phyloP scores from a whole-genome alignment of 2,329 filamentous ascomycete species.

The Paraphaeosphaeria sporulosa region DNA sequence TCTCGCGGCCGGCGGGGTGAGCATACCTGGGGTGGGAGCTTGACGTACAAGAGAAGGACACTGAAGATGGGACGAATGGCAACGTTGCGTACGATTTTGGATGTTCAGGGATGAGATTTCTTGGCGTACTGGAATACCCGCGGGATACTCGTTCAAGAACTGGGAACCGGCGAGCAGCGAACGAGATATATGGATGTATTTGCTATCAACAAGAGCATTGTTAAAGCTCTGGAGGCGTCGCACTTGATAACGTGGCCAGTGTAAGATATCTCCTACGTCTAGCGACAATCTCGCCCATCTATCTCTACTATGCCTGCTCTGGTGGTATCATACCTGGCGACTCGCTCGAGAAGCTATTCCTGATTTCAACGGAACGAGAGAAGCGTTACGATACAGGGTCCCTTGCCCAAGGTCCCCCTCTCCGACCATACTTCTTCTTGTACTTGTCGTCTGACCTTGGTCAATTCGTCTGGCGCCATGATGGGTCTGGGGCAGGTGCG shows the following conservation, averaged over 20 bases:
- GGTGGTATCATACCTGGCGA: no score
- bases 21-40: constrained; percentile 8
- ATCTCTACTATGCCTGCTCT: no score
- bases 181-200: not conserved
- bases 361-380: no score
- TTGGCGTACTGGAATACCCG: not conserved
- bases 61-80: not conserved
- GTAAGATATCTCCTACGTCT: no score
- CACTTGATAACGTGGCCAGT: not conserved
- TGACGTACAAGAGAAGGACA: not conserved
- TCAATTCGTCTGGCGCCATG: no score
- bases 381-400: no score
- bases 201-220: not conserved
- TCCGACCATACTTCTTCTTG: no score
- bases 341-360: no score
- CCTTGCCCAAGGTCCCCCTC: no score
- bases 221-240: not conserved
- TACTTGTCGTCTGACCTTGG: no score
- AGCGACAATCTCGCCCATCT: no score
- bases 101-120: not conserved
- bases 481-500: no score
- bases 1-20: constrained; percentile 10
- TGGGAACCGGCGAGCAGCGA: not conserved
- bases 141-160: not conserved
- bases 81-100: not conserved